phyloP scores from a whole-genome alignment of 1,284 basidiomycete genomes.

The Bjerkandera adusta region DNA sequence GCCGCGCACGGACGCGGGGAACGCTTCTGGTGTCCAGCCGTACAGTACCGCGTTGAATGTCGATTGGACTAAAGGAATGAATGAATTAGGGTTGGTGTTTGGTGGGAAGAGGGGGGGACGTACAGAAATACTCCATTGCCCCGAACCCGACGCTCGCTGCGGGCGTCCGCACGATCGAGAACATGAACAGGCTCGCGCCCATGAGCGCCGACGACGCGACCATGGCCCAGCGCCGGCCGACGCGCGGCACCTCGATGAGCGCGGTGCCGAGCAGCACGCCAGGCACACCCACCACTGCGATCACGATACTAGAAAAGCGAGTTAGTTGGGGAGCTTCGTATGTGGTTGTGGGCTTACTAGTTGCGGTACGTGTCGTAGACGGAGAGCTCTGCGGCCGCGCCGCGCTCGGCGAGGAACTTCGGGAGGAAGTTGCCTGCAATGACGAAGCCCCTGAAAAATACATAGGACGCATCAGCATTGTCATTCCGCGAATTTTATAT shows the following conservation, averaged over 20 bases:
- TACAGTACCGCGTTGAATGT: slow-evolving; percentile 19
- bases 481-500: background rate
- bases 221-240: slow-evolving; percentile 16
- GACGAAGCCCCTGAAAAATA: slow-evolving; percentile 8
- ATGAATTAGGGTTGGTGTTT: too few relatives aligned
- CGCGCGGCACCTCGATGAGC: slow-evolving; percentile 13
- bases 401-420: slow-evolving; percentile 15
- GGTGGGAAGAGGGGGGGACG: background rate
- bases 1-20: slow-evolving; percentile 18
- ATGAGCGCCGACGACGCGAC: slow-evolving; percentile 10
- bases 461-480: background rate
- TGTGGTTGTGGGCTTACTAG: slow-evolving; percentile 8
- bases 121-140: slow-evolving; percentile 19
- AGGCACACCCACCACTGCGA: slow-evolving; percentile 14
- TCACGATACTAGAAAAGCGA: slow-evolving; percentile 8
- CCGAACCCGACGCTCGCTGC: slow-evolving; percentile 17
- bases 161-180: slow-evolving; percentile 9
- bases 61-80: slow-evolving; percentile 10
- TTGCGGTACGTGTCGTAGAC: slow-evolving; percentile 9
- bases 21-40: slow-evolving; percentile 19
- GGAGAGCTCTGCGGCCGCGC: slow-evolving; percentile 8
- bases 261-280: slow-evolving; percentile 14
- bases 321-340: background rate
- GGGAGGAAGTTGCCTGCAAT: slow-evolving; percentile 16
- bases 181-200: slow-evolving; percentile 13